phyloP scores from a whole-genome alignment of 306 rosid species.

The Quercus berberidifolia region DNA sequence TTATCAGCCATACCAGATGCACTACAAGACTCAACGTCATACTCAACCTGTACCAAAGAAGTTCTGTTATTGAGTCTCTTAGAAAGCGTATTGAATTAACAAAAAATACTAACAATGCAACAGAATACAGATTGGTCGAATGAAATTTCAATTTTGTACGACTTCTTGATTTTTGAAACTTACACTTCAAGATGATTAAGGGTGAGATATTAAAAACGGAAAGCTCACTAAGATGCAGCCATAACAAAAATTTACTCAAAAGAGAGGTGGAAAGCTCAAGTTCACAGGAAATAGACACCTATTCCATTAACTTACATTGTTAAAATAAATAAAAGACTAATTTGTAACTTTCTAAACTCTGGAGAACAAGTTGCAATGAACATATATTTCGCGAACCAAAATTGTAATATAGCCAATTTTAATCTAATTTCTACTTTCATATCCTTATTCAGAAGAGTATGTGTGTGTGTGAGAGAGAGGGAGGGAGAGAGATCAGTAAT shows the following conservation, averaged over 20 bases:
- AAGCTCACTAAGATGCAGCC: not conserved
- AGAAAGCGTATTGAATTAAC: not conserved
- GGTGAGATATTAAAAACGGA: not conserved
- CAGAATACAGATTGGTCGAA: not conserved
- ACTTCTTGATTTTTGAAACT: not conserved
- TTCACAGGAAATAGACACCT: not conserved
- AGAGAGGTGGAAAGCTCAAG: not conserved
- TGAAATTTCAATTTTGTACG: not conserved
- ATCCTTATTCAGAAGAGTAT: too few species aligned
- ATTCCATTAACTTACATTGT: too few species aligned
- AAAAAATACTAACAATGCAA: not conserved
- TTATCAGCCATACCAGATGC: not conserved
- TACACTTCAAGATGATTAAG: not conserved
- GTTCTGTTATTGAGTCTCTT: not conserved
- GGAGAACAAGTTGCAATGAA: too few species aligned
- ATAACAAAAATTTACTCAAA: not conserved
- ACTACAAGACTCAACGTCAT: conserved; percentile 49
- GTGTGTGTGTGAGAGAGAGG: too few species aligned
- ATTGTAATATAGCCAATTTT: too few species aligned
- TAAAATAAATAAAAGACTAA: too few species aligned
- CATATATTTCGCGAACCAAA: too few species aligned
- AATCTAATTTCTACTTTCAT: too few species aligned
- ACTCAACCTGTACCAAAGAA: conserved; percentile 49
- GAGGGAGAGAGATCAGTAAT: too few species aligned
- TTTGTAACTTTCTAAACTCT: too few species aligned